These are phyloP conservation scores for Pelargonium australe DNA, from an alignment of 441 rosid species.

Conservation along the genomic window DNA sequence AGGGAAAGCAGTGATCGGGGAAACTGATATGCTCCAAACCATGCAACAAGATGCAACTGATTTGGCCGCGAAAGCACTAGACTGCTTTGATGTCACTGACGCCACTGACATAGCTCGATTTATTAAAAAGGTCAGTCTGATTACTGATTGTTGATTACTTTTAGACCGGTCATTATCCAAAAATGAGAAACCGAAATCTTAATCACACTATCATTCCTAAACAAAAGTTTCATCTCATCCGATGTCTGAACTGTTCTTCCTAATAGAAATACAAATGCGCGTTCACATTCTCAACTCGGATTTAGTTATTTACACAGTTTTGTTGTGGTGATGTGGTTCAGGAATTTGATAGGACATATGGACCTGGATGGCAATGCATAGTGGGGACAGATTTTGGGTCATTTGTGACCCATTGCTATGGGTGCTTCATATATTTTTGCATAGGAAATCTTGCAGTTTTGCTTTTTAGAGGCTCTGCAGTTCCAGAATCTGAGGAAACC, in stretches of 20 bases:
- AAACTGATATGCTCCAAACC: conserved; percentile 66
- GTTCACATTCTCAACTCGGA: not conserved
- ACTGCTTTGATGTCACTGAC: conserved; percentile 65
- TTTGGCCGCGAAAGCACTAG: conserved; percentile 69
- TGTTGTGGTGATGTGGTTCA: conserved; percentile 16
- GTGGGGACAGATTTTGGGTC: conserved; percentile 65
- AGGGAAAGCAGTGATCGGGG: conserved; percentile 72
- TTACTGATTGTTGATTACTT: not conserved
- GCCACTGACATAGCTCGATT: conserved; percentile 62
- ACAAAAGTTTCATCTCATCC: too few relatives aligned
- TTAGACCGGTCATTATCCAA: too few relatives aligned
- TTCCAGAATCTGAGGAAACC: conserved; percentile 21
- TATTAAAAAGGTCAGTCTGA: conserved; percentile 48
- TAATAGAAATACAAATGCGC: too few relatives aligned
- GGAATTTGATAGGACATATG: conserved; percentile 49
- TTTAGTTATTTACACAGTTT: not conserved
- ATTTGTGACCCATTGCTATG: conserved; percentile 51
- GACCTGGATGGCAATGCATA: conserved; percentile 59
- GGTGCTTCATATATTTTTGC: conserved; percentile 49
- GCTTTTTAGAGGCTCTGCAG: conserved; percentile 50
- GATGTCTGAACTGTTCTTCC: not conserved
- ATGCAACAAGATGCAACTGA: conserved; percentile 68
- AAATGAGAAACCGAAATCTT: too few relatives aligned
- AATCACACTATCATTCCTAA: too few relatives aligned
- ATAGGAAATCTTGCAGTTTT: conserved; percentile 52